These are phyloP conservation scores for Albophoma yamanashiensis DNA, from an alignment of 2,329 filamentous ascomycete genomes.

Conservation along the genomic window DNA sequence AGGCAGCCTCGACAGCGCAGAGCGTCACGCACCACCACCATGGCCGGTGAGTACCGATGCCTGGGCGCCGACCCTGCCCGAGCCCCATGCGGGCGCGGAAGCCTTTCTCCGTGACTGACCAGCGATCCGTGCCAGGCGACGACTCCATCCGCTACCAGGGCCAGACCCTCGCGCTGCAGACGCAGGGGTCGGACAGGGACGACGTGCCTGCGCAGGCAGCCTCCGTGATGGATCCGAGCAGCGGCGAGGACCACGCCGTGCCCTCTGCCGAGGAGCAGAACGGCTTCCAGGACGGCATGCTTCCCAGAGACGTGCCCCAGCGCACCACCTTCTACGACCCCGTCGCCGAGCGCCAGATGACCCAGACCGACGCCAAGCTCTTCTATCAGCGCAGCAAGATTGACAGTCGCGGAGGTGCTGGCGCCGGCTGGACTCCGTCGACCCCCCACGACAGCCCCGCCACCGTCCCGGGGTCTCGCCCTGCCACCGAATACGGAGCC, in stretches of 20 bases:
- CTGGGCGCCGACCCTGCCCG: background rate
- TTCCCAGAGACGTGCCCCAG: constrained; percentile 48
- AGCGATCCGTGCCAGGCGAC: background rate
- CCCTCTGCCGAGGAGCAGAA: constrained; percentile 13
- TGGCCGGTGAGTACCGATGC: background rate
- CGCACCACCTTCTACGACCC: constrained; percentile 90
- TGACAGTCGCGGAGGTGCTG: constrained; percentile 31
- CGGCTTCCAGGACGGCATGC: constrained; percentile 42
- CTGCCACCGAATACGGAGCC: constrained; percentile 23
- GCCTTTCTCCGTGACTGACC: background rate
- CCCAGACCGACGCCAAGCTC: constrained; percentile 85
- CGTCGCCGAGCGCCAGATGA: constrained; percentile 87
- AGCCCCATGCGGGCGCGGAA: background rate
- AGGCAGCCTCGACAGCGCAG: background rate
- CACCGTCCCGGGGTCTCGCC: constrained; percentile 23
- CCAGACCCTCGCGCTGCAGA: constrained; percentile 9
- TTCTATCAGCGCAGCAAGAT: constrained; percentile 87
- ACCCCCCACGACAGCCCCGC: constrained; percentile 37
- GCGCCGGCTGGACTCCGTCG: constrained; percentile 26
- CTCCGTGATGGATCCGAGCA: constrained; percentile 11
- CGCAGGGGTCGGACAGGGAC: constrained; percentile 20
- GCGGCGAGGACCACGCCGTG: constrained; percentile 10
- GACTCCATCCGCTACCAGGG: background rate
- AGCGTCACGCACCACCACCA: background rate
- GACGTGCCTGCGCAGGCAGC: constrained; percentile 13